These are phyloP conservation scores for Dactylellina haptotyla DNA, from an alignment of 2,329 filamentous ascomycete species.

Conservation along the genomic window DNA sequence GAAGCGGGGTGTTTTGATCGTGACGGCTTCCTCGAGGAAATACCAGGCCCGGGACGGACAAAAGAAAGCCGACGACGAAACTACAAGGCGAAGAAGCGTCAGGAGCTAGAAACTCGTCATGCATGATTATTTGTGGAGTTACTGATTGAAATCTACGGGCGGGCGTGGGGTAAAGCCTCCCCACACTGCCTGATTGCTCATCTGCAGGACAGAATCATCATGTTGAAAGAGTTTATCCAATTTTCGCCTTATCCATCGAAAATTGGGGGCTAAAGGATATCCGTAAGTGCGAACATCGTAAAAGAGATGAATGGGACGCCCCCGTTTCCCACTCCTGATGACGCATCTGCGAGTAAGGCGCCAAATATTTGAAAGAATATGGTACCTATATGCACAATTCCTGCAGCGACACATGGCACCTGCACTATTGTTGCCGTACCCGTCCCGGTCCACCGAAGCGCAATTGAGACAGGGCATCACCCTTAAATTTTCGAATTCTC, in stretches of 20 bases:
- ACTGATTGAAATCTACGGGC: conserved; percentile 21
- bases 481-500: conserved; percentile 34
- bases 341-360: conserved; percentile 34
- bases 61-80: conserved; percentile 41
- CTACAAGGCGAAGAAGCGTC: conserved; percentile 27
- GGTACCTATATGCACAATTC: conserved; percentile 43
- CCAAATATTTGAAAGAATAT: conserved; percentile 37
- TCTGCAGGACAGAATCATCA: conserved; percentile 18
- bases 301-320: conserved; percentile 8
- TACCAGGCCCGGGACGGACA: conserved; percentile 36
- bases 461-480: conserved; percentile 35
- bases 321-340: conserved; percentile 9
- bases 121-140: conserved; percentile 13
- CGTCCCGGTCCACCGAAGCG: conserved; percentile 48
- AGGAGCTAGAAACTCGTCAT: conserved; percentile 30
- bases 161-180: conserved; percentile 36
- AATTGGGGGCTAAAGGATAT: conserved; percentile 17
- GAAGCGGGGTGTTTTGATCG: conserved; percentile 43
- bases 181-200: conserved; percentile 27
- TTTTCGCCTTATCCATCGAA: conserved; percentile 28
- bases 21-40: conserved; percentile 44
- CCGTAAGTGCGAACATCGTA: conserved; percentile 23
- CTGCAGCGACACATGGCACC: conserved; percentile 54
- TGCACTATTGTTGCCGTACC: conserved; percentile 45
- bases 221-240: not conserved